These are phyloP conservation scores for Henningerozyma blattae DNA, from an alignment of 805 yeast species.

Conservation along the genomic window DNA sequence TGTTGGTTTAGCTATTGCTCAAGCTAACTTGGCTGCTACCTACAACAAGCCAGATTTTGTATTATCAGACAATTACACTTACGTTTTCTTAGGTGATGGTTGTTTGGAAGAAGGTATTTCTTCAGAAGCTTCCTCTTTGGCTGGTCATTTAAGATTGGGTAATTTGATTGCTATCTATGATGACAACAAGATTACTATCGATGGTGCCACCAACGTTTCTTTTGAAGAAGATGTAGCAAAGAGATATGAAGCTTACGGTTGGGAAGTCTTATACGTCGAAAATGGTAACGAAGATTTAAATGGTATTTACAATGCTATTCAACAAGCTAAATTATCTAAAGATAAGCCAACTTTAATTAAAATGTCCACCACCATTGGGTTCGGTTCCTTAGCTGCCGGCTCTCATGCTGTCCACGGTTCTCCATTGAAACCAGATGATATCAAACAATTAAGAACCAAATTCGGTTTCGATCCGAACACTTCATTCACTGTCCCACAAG, in stretches of 20 bases:
- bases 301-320: constrained; percentile 64
- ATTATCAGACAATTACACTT: constrained; percentile 66
- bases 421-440: constrained; percentile 88
- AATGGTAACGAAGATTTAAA: constrained; percentile 73
- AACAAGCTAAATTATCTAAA: constrained; percentile 58
- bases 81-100: constrained; percentile 87
- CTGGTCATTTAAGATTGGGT: constrained; percentile 90
- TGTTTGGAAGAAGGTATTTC: constrained; percentile 98
- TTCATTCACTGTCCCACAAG: constrained; percentile 67
- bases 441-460: constrained; percentile 68
- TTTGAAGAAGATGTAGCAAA: constrained; percentile 85
- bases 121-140: constrained; percentile 85
- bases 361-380: constrained; percentile 87
- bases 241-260: constrained; percentile 87
- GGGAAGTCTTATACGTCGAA: constrained; percentile 71
- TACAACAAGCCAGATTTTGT: constrained; percentile 80
- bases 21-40: constrained; percentile 80
- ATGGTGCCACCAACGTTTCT: constrained; percentile 80
- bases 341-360: constrained; percentile 86
- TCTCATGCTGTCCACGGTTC: constrained; percentile 93
- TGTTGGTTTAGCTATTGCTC: constrained; percentile 93
- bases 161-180: constrained; percentile 93
- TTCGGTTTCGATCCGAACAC: constrained; percentile 84
- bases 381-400: constrained; percentile 75
- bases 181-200: constrained; percentile 93